Percentiles rank a stretch among this genome's conserved stretches.
phyloP scores from a whole-genome alignment of 2,329 filamentous ascomycete genomes.

The Cercospora sp. region DNA sequence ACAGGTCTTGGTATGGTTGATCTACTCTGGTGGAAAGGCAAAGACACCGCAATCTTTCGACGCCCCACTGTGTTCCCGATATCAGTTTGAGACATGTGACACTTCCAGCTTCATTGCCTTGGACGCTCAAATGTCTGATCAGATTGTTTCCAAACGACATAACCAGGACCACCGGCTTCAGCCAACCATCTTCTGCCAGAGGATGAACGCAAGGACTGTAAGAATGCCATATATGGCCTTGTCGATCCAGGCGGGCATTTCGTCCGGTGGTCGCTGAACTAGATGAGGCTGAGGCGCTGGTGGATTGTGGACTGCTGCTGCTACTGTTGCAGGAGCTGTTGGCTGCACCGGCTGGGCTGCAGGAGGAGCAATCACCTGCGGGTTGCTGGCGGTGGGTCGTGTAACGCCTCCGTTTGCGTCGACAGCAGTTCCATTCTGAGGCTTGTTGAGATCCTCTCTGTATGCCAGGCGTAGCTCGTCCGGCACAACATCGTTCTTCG shows the following conservation, averaged over 20 bases:
- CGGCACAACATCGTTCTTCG: slow-evolving; percentile 51
- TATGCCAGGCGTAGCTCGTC: slow-evolving; percentile 66
- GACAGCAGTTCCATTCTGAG: slow-evolving; percentile 22
- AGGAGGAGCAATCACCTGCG: slow-evolving; percentile 19
- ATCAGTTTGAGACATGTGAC: not conserved
- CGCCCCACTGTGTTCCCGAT: not conserved
- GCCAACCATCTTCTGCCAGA: slow-evolving; percentile 43
- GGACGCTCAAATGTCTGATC: no score
- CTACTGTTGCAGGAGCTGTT: slow-evolving; percentile 10
- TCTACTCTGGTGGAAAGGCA: not conserved
- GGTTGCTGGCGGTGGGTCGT: not conserved
- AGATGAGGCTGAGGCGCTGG: slow-evolving; percentile 18
- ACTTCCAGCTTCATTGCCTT: not conserved
- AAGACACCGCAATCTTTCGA: not conserved
- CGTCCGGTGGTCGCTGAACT: slow-evolving; percentile 41
- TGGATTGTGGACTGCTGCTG: slow-evolving; percentile 18
- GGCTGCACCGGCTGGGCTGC: slow-evolving; percentile 3
- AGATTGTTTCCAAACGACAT: not conserved
- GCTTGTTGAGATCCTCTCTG: slow-evolving; percentile 65
- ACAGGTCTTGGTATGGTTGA: not conserved
- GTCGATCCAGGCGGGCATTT: slow-evolving; percentile 74
- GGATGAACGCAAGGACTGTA: slow-evolving; percentile 67
- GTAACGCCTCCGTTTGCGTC: slow-evolving; percentile 12
- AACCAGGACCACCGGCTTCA: not conserved
- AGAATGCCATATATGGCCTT: slow-evolving; percentile 73